These are phyloP conservation scores for Phellinidium pouzarii DNA, from an alignment of 1,284 basidiomycete genomes.

Conservation along the genomic window DNA sequence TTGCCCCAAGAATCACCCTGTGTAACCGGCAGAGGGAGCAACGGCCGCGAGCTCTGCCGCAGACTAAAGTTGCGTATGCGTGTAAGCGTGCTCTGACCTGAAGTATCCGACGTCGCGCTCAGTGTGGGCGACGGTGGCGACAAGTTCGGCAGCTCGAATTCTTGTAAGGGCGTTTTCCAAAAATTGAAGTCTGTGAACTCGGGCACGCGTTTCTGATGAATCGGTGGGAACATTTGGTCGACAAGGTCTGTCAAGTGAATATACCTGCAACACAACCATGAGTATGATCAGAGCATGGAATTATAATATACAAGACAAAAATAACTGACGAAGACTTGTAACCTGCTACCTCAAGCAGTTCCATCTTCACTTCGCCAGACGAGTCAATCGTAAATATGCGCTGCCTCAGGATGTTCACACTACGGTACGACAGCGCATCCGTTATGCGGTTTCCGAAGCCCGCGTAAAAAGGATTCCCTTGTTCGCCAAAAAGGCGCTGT, in stretches of 20 bases:
- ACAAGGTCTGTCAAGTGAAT: constrained; percentile 98
- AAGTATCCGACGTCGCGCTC: constrained; percentile 85
- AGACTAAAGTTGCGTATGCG: constrained; percentile 79
- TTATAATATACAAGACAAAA: background rate
- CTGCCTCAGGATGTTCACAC: constrained; percentile 90
- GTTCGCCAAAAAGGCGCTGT: constrained; percentile 81
- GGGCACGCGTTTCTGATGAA: constrained; percentile 79
- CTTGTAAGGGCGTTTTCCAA: constrained; percentile 80
- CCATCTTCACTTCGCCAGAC: constrained; percentile 94
- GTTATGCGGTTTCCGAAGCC: constrained; percentile 99
- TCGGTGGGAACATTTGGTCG: constrained; percentile 98
- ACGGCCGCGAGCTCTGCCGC: constrained; percentile 33
- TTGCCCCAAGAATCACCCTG: constrained; percentile 1
- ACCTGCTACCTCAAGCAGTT: constrained; percentile 89
- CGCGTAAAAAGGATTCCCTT: constrained; percentile 85
- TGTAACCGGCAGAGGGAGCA: constrained; percentile 29
- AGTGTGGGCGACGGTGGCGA: constrained; percentile 87
- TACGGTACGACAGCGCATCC: constrained; percentile 94
- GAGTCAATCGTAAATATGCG: constrained; percentile 98
- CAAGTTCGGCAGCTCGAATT: constrained; percentile 84
- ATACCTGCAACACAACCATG: constrained; percentile 49
- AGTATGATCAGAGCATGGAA: background rate
- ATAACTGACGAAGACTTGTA: constrained; percentile 89
- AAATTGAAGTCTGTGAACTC: constrained; percentile 98
- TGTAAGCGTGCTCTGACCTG: constrained; percentile 64